Base-by-base conservation (phyloP, 1,284 basidiomycete genomes). In the Entoloma clypeatum region DNA sequence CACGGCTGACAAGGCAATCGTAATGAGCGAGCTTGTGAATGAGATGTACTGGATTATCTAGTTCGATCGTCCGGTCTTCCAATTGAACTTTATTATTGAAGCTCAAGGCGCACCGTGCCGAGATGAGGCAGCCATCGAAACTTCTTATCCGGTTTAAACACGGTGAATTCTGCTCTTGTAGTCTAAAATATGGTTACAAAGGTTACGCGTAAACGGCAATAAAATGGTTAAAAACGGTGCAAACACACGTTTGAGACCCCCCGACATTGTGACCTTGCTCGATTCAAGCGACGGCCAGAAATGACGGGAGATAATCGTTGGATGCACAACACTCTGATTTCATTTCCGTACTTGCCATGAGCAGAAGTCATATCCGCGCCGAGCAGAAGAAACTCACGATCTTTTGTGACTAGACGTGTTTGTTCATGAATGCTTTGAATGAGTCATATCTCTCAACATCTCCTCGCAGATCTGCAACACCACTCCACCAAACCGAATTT, bases 371-470 rank as follows among this genome's bases (percentile, higher is more conserved):
- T n/a, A n/a, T n/a, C n/a, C n/a, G n/a, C n/a, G n/a, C n/a, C n/a
- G n/a, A n/a, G n/a, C n/a, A n/a, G n/a, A n/a, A n/a, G 7, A 27
- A 39, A 61, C 77, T 52, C 50, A 89, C 89, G 34, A 68, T 44
- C 37, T 74, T 74, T 54, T 86, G 80, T 0, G 81, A 74, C 54
- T 94, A 90, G 4, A 96, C 79, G 59, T 86, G 84, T 19, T 79
- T 77, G 59, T 97, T 87, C 39, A 85, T 88, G 27, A n/a, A n/a
- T 91, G 77, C 54, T 84, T 86, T 27, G 93, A 95, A 59, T 96
- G 92, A 4, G 89, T 85, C 79, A 97, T 87, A 61, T 97, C 93
- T 56, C 84, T 87, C 56, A 97, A 67, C 93, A 97, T 97, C 45
- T 97, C 92, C 59, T 97, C 93, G 69, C 92, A 95, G 1, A 92